Conservation (phyloP, 1,139 yeast genomes). For the Yamadazyma taylorii region DNA sequence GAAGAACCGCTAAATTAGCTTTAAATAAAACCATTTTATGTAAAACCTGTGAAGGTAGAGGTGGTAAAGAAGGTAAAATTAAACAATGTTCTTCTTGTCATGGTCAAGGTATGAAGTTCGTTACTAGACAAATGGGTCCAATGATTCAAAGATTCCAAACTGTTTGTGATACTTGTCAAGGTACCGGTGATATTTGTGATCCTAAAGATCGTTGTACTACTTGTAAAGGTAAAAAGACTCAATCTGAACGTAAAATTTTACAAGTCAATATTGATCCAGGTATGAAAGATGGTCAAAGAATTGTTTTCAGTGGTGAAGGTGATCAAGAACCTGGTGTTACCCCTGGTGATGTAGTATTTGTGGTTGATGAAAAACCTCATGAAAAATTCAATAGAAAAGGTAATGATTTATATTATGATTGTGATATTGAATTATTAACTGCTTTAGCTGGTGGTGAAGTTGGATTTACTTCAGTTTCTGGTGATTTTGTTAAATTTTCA, state of each 20-base stretch:
- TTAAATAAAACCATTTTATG: slow-evolving; percentile 90
- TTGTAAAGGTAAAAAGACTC: slow-evolving; percentile 89
- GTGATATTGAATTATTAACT: slow-evolving; percentile 86
- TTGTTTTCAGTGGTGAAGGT: slow-evolving; percentile 93
- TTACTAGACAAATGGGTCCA: slow-evolving; percentile 99
- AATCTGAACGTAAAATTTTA: slow-evolving; percentile 84
- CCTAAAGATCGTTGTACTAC: slow-evolving; percentile 85
- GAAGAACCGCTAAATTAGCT: slow-evolving; percentile 92
- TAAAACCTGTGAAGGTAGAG: slow-evolving; percentile 87
- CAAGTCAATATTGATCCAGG: slow-evolving; percentile 97
- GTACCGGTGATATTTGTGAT: slow-evolving; percentile 87
- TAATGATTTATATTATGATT: slow-evolving; percentile 81
- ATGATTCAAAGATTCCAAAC: slow-evolving; percentile 98
- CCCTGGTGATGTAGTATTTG: slow-evolving; percentile 95
- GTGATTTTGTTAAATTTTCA: slow-evolving; percentile 81
- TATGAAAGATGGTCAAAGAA: slow-evolving; percentile 92
- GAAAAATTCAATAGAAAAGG: slow-evolving; percentile 82
- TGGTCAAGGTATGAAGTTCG: slow-evolving; percentile 90
- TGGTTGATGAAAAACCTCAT: slow-evolving; percentile 87
- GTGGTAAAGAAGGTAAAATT: slow-evolving; percentile 92
- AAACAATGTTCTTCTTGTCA: slow-evolving; percentile 82
- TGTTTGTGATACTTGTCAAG: slow-evolving; percentile 88
- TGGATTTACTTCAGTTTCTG: slow-evolving; percentile 81
- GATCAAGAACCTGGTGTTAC: slow-evolving; percentile 95
- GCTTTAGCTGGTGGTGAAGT: slow-evolving; percentile 96